Evolutionary conservation across 306 rosid genomes (phyloP).

Genomic region (Malus orientalis): DNA sequence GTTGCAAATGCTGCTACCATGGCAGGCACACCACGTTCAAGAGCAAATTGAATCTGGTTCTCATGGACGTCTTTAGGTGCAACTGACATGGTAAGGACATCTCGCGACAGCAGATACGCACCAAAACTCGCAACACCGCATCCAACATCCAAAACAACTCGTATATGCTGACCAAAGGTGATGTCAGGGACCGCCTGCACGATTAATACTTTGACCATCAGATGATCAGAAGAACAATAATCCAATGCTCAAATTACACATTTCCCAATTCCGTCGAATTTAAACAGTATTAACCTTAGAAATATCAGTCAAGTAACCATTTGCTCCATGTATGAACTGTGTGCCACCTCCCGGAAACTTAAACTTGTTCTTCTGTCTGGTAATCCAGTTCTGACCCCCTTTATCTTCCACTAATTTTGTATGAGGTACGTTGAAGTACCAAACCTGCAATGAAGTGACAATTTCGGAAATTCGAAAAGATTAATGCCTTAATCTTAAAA

Average conservation of each 20-base stretch:
- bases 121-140: constrained; percentile 99
- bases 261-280: neutral
- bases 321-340: constrained; percentile 91
- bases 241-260: neutral
- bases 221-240: neutral
- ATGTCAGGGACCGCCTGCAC: constrained; percentile 72
- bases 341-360: constrained; percentile 98
- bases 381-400: constrained; percentile 97
- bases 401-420: constrained; percentile 88
- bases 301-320: constrained; percentile 82
- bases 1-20: constrained; percentile 89
- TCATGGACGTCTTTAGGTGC: constrained; percentile 98
- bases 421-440: constrained; percentile 90
- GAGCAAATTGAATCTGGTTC: constrained; percentile 95
- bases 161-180: constrained; percentile 68
- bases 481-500: neutral
- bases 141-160: constrained; percentile 85
- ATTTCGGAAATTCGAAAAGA: constrained; percentile 3
- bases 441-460: constrained; percentile 43
- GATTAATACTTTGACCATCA: constrained; percentile 24
- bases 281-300: constrained; percentile 42
- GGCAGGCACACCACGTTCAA: constrained; percentile 98
- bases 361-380: constrained; percentile 54
- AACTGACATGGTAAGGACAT: constrained; percentile 77
- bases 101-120: constrained; percentile 68